Evolutionary conservation across 1,284 basidiomycete species (phyloP).

Genomic region (Ganoderma boninense): DNA sequence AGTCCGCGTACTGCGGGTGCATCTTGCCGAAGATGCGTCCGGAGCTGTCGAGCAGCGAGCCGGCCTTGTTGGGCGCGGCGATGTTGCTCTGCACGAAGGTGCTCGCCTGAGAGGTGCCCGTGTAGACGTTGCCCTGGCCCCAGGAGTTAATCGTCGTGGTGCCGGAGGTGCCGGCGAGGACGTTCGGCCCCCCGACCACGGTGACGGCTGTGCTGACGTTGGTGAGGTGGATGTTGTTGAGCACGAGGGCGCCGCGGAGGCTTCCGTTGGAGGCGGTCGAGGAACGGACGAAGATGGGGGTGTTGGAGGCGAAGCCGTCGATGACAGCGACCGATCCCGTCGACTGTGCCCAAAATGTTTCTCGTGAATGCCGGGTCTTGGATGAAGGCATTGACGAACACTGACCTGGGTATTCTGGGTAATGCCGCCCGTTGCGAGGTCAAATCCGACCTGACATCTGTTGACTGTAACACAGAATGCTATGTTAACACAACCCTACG

Average conservation of each 20-base stretch:
- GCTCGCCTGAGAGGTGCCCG: slow-evolving; percentile 50
- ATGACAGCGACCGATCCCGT: slow-evolving; percentile 67
- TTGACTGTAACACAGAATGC: slow-evolving; percentile 45
- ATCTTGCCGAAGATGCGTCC: slow-evolving; percentile 69
- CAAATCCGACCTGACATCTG: slow-evolving; percentile 57
- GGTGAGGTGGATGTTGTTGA: slow-evolving; percentile 63
- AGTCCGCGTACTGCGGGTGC: slow-evolving; percentile 59
- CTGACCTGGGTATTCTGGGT: slow-evolving; percentile 31
- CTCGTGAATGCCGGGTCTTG: background rate
- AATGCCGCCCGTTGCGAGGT: slow-evolving; percentile 56
- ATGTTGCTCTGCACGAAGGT: slow-evolving; percentile 61
- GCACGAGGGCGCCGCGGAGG: slow-evolving; percentile 59
- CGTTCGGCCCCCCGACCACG: slow-evolving; percentile 55
- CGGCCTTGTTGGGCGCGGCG: slow-evolving; percentile 58
- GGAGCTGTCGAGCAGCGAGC: slow-evolving; percentile 57
- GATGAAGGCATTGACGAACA: background rate
- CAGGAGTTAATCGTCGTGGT: slow-evolving; percentile 69
- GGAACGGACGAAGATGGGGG: slow-evolving; percentile 50
- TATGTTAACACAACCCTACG: background rate
- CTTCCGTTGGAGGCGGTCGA: slow-evolving; percentile 43
- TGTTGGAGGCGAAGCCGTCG: slow-evolving; percentile 63
- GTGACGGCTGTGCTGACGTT: slow-evolving; percentile 64
- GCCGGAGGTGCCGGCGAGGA: slow-evolving; percentile 54
- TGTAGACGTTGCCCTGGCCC: slow-evolving; percentile 77
- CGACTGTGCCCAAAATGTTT: slow-evolving; percentile 28